A percentile compares a stretch with the other conserved stretches of the same genome.
Conservation (phyloP, 805 yeast genomes). For the Maudiozyma barnettii region DNA sequence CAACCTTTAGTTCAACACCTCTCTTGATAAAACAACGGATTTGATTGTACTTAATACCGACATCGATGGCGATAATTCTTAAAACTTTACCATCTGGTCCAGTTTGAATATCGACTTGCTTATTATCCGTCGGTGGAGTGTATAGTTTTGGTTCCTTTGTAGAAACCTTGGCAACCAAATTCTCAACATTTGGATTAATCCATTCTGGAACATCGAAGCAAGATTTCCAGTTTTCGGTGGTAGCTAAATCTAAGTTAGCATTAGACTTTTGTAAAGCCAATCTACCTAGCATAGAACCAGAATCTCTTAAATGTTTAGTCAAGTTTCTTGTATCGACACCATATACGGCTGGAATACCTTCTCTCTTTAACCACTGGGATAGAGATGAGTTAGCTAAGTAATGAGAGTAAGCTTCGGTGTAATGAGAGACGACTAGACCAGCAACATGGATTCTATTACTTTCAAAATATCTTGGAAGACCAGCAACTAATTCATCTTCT, state of each 20-base stretch:
- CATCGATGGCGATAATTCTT: slow-evolving; percentile 85
- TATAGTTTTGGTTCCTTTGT: slow-evolving; percentile 65
- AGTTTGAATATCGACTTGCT: slow-evolving; percentile 34
- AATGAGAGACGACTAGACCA: slow-evolving; percentile 92
- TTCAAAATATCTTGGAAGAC: slow-evolving; percentile 87
- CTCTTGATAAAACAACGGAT: slow-evolving; percentile 92
- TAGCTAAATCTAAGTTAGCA: slow-evolving; percentile 24
- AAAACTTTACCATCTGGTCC: slow-evolving; percentile 68
- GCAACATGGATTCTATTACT: slow-evolving; percentile 88
- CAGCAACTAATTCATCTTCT: slow-evolving; percentile 63
- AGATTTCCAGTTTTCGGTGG: slow-evolving; percentile 44
- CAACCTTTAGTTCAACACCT: slow-evolving; percentile 92
- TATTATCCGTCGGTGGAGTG: slow-evolving; percentile 48
- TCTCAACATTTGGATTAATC: slow-evolving; percentile 86
- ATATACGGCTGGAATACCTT: slow-evolving; percentile 90
- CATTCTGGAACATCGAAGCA: slow-evolving; percentile 73
- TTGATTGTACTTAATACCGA: slow-evolving; percentile 97
- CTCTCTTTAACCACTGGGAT: slow-evolving; percentile 86
- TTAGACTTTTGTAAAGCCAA: slow-evolving; percentile 49
- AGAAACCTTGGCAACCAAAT: slow-evolving; percentile 88
- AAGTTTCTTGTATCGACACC: slow-evolving; percentile 96
- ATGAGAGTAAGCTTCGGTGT: slow-evolving; percentile 93
- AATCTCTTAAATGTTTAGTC: slow-evolving; percentile 85
- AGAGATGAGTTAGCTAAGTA: slow-evolving; percentile 85
- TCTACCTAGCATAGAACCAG: slow-evolving; percentile 91